phyloP scores from a whole-genome alignment of 2,329 filamentous ascomycete species.

The Thermothelomyces thermophilus region DNA sequence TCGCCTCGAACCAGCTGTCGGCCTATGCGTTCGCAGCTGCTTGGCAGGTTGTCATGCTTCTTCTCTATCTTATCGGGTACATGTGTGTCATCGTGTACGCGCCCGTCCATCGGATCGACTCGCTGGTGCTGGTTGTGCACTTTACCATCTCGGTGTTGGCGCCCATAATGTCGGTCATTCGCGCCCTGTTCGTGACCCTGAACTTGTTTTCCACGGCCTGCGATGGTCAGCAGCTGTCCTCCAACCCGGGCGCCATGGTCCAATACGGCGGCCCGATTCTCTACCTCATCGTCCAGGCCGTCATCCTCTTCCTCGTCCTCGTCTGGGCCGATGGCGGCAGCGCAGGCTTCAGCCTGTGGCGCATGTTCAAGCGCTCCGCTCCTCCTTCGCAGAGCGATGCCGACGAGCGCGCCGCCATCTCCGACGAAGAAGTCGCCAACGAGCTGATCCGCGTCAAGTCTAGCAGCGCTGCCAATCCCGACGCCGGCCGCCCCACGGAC shows the following conservation, averaged over 20 bases:
- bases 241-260: slow-evolving; percentile 62
- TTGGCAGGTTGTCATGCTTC: slow-evolving; percentile 64
- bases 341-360: slow-evolving; percentile 46
- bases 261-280: slow-evolving; percentile 80
- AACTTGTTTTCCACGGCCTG: slow-evolving; percentile 83
- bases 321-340: slow-evolving; percentile 77
- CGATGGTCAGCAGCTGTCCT: slow-evolving; percentile 53
- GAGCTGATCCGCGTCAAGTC: slow-evolving; percentile 59
- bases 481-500: slow-evolving; percentile 40
- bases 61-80: slow-evolving; percentile 66
- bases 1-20: slow-evolving; percentile 70
- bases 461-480: slow-evolving; percentile 29
- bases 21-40: slow-evolving; percentile 79
- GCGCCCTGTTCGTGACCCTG: slow-evolving; percentile 67
- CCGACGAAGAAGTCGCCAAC: slow-evolving; percentile 55
- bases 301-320: slow-evolving; percentile 64
- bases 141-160: slow-evolving; percentile 68
- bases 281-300: slow-evolving; percentile 69
- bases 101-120: slow-evolving; percentile 62
- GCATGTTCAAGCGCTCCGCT: slow-evolving; percentile 32
- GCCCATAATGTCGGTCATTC: slow-evolving; percentile 68
- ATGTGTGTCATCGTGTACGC: slow-evolving; percentile 68
- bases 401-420: slow-evolving; percentile 28
- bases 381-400: slow-evolving; percentile 17
- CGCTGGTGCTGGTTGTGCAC: slow-evolving; percentile 60